These are phyloP conservation scores for Catharanthus roseus DNA, from an alignment of 257 asterid species.

Conservation along the genomic window DNA sequence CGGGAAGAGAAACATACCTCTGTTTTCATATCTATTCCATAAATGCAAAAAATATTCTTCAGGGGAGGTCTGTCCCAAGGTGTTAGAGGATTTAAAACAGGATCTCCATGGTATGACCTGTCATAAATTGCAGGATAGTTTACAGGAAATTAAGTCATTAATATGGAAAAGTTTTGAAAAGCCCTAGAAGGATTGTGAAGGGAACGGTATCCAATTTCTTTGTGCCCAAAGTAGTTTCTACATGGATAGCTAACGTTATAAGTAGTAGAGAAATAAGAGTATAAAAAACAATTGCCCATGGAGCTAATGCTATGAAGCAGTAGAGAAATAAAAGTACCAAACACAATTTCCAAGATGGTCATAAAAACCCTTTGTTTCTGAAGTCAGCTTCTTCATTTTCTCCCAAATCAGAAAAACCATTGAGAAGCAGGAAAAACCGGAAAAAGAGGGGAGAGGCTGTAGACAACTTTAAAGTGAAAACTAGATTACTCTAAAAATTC, in stretches of 20 bases:
- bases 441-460: neutral
- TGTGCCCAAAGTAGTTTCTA: neutral
- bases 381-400: constrained; percentile 1
- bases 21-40: constrained; percentile 81
- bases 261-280: neutral
- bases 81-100: constrained; percentile 93
- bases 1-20: constrained; percentile 55
- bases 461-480: neutral
- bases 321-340: neutral
- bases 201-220: neutral
- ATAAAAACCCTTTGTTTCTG: neutral
- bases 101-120: constrained; percentile 89
- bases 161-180: constrained; percentile 1
- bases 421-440: neutral
- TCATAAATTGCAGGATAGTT: constrained; percentile 6
- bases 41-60: constrained; percentile 92
- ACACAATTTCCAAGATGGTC: neutral
- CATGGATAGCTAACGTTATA: neutral
- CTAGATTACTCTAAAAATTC: neutral
- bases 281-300: neutral
- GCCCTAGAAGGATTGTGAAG: neutral
- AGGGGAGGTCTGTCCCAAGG: constrained; percentile 99
- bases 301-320: neutral
- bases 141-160: neutral
- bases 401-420: neutral